Conservation (phyloP, 495 filamentous ascomycete genomes). For the Geoglossum glabrum region DNA sequence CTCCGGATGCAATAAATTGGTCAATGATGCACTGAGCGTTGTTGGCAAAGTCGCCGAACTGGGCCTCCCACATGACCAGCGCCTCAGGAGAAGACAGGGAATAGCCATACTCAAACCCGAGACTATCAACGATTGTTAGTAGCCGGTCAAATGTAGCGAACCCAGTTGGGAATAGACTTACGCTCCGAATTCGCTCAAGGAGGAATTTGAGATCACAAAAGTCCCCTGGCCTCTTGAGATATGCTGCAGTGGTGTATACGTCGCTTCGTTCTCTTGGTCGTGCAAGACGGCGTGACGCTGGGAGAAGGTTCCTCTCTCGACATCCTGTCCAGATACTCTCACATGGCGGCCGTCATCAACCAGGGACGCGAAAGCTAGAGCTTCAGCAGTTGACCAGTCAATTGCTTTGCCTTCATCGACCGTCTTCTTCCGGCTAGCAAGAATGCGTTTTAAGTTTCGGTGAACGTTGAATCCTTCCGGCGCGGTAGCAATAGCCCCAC, state of each 20-base stretch:
- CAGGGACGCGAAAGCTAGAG: slow-evolving; percentile 81
- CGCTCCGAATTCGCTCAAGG: slow-evolving; percentile 82
- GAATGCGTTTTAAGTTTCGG: slow-evolving; percentile 92
- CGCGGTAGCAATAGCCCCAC: slow-evolving; percentile 45
- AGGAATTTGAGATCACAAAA: slow-evolving; percentile 95
- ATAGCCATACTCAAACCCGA: slow-evolving; percentile 98
- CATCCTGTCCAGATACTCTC: slow-evolving; percentile 92
- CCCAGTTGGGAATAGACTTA: slow-evolving; percentile 19
- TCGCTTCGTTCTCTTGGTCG: slow-evolving; percentile 83
- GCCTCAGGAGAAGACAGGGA: slow-evolving; percentile 91
- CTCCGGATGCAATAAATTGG: slow-evolving; percentile 94
- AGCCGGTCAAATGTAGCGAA: slow-evolving; percentile 1
- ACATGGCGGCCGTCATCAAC: slow-evolving; percentile 89
- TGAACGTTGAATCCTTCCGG: slow-evolving; percentile 79
- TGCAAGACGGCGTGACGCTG: slow-evolving; percentile 94
- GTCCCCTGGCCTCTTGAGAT: slow-evolving; percentile 73
- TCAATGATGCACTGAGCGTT: slow-evolving; percentile 98
- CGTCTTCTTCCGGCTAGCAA: slow-evolving; percentile 73
- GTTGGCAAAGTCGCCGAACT: slow-evolving; percentile 99
- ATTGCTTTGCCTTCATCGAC: slow-evolving; percentile 85
- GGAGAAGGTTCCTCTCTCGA: slow-evolving; percentile 98
- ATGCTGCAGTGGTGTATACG: slow-evolving; percentile 82
- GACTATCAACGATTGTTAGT: slow-evolving; percentile 24
- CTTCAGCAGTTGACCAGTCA: slow-evolving; percentile 94
- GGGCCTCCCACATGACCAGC: slow-evolving; percentile 96